phyloP scores from a whole-genome alignment of 2,329 filamentous ascomycete genomes.

The Onygenales sp. region DNA sequence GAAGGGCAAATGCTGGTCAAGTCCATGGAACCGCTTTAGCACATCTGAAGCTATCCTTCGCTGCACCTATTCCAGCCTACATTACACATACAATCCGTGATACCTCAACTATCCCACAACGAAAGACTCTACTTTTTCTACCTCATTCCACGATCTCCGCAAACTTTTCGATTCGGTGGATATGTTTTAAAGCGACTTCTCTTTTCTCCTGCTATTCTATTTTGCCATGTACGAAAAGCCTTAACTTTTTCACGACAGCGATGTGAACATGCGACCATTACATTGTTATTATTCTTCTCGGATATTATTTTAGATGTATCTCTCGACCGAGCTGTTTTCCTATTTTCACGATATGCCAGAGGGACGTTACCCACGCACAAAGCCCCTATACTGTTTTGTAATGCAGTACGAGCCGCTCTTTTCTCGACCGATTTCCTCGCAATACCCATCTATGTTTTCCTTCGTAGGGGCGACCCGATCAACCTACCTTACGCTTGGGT shows the following conservation, averaged over 20 bases:
- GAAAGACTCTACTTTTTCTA: neutral
- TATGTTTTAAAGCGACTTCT: neutral
- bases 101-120: no score
- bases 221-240: neutral
- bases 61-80: no score
- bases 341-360: neutral
- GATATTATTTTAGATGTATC: neutral
- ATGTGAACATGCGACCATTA: slow-evolving; percentile 16
- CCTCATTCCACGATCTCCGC: neutral
- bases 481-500: no score
- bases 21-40: no score
- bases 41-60: no score
- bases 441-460: no score
- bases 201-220: neutral
- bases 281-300: neutral
- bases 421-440: neutral
- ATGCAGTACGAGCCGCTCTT: neutral
- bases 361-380: neutral
- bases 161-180: neutral
- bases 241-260: slow-evolving; percentile 23
- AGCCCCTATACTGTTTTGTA: neutral
- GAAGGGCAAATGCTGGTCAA: neutral
- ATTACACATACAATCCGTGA: no score
- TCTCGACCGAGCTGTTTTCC: neutral
- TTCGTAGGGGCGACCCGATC: no score